Base-by-base conservation (phyloP, 2,329 filamentous ascomycete genomes). In the Emergomyces pasteurianus region DNA sequence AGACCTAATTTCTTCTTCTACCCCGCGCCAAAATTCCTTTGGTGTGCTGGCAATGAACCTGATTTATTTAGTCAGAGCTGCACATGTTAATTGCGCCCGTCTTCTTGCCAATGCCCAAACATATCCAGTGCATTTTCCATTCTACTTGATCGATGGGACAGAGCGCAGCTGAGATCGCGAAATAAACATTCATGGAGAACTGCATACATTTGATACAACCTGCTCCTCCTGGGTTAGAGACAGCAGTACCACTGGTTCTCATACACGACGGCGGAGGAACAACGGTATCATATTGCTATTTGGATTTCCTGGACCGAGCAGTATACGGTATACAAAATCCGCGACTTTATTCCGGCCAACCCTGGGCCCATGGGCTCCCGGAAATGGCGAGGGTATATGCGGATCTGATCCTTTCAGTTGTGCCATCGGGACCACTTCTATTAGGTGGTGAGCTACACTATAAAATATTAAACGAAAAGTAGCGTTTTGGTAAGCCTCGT, bases 181-280 rank as follows among this genome's bases (percentile, higher is more conserved):
- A 21, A n/a, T 10, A n/a, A 12, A 21, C n/a, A 55, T n/a, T 36
- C 43, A 59, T 62, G 54, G 61, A 65, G 9, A 58, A 64, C 16
- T 64, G 54, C 36, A 58, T 65, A 21, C 54, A 55, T 26, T 43
- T 64, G 42, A 61, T 65, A 21, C 64, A 65, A 46, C 23, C 56
- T n/a, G 61, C 61, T 2, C 63, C 63, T 1, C 38, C 55, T 16
- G 57, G 59, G 3, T 54, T 40, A 7, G 59, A 62, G 49, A 43
- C 54, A 12, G 56, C 50, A 43, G 26, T 74, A n/a, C 82, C 83
- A 1, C 72, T 83, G 54, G 73, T 86, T 61, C 76, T 86, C 50
- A 73, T 85, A 46, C 83, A 86, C 70, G 83, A 86, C 63, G 83
- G 83, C 64, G 82, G 83, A 64, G 83, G 83, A 67, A 85, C 83